Conservation (phyloP, 2,329 filamentous ascomycete species). For the Aureobasidium subglaciale region DNA sequence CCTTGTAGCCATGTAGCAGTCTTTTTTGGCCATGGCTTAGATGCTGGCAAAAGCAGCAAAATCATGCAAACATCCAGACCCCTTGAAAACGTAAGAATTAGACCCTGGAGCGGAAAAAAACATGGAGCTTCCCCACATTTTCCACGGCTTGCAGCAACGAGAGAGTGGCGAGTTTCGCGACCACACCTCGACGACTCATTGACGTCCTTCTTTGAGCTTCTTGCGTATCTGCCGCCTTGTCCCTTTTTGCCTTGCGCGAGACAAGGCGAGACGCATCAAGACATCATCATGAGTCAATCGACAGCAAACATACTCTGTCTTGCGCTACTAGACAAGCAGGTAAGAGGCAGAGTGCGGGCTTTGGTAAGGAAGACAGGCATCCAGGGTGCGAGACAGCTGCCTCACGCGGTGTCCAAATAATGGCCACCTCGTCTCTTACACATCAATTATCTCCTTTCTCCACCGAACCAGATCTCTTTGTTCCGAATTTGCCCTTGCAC, state of each 20-base stretch:
- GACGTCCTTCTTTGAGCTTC: conserved; percentile 1
- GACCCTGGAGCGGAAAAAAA: neutral
- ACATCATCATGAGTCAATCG: neutral
- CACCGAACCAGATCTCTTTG: neutral
- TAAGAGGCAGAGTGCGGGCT: neutral
- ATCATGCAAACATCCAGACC: no score
- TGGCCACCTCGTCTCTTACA: neutral
- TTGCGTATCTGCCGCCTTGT: neutral
- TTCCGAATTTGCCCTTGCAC: neutral
- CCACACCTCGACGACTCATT: neutral
- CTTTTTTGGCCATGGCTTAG: no score
- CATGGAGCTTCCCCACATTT: neutral
- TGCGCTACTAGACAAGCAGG: neutral
- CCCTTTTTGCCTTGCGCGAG: neutral
- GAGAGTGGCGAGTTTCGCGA: neutral
- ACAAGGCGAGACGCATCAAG: neutral
- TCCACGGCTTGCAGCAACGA: neutral
- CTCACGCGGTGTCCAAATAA: neutral
- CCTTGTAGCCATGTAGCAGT: no score
- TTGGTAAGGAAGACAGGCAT: neutral
- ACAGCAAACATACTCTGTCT: neutral
- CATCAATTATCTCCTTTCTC: neutral
- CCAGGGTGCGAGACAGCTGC: neutral
- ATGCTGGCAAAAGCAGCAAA: no score
- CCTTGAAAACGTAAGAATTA: neutral